These are phyloP conservation scores for Leptographium flavum DNA, from an alignment of 2,329 filamentous ascomycete species.

Conservation along the genomic window DNA sequence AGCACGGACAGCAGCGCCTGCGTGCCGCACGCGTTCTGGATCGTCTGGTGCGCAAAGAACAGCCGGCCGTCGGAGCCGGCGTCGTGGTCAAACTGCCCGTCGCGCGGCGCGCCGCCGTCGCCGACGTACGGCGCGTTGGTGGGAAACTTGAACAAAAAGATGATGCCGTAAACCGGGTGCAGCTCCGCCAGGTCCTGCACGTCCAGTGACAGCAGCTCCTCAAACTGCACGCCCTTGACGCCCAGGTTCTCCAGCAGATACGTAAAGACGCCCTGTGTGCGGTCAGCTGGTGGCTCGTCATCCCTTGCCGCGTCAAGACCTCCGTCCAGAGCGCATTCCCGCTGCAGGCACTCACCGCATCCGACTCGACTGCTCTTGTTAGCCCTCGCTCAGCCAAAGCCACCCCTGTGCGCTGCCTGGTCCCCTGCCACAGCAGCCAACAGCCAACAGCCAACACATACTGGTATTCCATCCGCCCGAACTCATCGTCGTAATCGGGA, in stretches of 20 bases:
- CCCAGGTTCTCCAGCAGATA: conserved; percentile 85
- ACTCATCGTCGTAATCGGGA: conserved; percentile 15
- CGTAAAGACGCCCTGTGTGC: conserved; percentile 93
- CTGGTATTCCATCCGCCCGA: conserved; percentile 80
- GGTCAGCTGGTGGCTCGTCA: too few species aligned
- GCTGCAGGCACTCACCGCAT: conserved; percentile 51
- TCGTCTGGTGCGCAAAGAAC: conserved; percentile 94
- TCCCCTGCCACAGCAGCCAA: too few species aligned
- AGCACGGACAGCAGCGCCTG: conserved; percentile 87
- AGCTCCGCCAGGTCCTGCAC: conserved; percentile 55
- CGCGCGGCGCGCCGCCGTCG: conserved; percentile 51
- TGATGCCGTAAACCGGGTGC: conserved; percentile 80
- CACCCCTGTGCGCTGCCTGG: too few species aligned
- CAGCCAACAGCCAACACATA: conserved; percentile 24
- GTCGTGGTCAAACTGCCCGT: conserved; percentile 66
- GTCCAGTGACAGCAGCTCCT: conserved; percentile 86
- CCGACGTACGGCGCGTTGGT: conserved; percentile 50
- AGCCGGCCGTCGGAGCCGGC: conserved; percentile 63
- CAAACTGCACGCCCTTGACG: conserved; percentile 87
- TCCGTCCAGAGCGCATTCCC: too few species aligned
- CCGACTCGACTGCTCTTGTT: conserved; percentile 57
- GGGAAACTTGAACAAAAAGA: conserved; percentile 97
- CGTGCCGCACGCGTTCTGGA: conserved; percentile 96
- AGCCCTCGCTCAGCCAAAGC: background rate
- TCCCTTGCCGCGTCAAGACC: too few species aligned